Evolutionary conservation across 148 eudicot species (phyloP).

Genomic region (Vaccinium macrocarpon): DNA sequence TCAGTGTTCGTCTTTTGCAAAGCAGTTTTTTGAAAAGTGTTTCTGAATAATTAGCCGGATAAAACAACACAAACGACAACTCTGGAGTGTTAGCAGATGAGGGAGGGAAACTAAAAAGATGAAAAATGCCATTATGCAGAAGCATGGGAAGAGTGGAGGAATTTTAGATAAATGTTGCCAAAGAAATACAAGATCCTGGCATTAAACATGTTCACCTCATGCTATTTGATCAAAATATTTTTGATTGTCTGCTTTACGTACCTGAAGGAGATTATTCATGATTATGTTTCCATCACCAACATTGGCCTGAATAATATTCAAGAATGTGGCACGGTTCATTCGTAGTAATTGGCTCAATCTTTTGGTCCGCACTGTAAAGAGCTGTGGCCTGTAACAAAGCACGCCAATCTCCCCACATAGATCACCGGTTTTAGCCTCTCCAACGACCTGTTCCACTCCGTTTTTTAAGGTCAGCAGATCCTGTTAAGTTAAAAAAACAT

Average conservation of each 20-base stretch:
- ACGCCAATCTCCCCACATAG: conserved; percentile 89
- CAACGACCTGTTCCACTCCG: conserved; percentile 68
- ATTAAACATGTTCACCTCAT: not conserved
- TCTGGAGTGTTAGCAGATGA: too few species aligned
- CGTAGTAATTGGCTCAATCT: conserved; percentile 69
- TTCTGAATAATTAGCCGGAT: too few species aligned
- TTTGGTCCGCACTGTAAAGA: conserved; percentile 76
- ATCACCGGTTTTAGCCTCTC: conserved; percentile 63
- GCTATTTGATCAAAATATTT: not conserved
- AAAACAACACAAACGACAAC: too few species aligned
- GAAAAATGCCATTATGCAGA: too few species aligned
- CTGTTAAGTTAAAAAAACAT: conserved; percentile 35
- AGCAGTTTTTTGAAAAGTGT: too few species aligned
- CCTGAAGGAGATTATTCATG: conserved; percentile 81
- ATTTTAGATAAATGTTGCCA: too few species aligned
- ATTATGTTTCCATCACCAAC: conserved; percentile 66
- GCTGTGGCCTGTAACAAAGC: conserved; percentile 89
- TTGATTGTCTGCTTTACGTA: conserved; percentile 7
- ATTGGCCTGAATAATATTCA: conserved; percentile 57
- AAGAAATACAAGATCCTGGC: not conserved
- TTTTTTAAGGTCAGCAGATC: conserved; percentile 44
- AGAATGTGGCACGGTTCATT: conserved; percentile 57
- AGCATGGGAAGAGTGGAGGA: too few species aligned
- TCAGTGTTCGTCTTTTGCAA: too few species aligned
- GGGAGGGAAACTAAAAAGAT: too few species aligned